Conservation (phyloP, 768 basidiomycete species). For the Collybia sordida region DNA sequence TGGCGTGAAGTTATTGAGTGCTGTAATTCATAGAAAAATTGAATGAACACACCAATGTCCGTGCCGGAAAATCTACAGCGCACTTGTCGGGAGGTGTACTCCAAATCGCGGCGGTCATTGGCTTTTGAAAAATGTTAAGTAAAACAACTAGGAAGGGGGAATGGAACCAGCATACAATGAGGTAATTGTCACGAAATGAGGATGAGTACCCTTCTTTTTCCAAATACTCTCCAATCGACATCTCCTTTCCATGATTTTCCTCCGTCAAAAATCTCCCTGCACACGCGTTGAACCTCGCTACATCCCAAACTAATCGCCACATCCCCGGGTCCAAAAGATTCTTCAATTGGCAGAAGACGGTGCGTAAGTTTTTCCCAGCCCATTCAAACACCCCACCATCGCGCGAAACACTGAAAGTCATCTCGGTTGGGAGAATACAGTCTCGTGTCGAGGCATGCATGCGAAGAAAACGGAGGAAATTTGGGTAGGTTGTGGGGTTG, state of each 20-base stretch:
- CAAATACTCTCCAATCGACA: constrained; percentile 62
- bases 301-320: constrained; percentile 74
- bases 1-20: constrained; percentile 14
- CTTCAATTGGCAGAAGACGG: constrained; percentile 66
- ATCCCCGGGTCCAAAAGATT: constrained; percentile 63
- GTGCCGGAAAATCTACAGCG: constrained; percentile 67
- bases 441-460: constrained; percentile 40
- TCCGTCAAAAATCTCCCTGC: constrained; percentile 47
- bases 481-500: constrained; percentile 76
- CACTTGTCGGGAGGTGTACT: constrained; percentile 73
- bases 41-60: constrained; percentile 47
- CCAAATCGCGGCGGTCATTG: constrained; percentile 83
- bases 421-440: constrained; percentile 57
- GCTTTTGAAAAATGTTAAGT: constrained; percentile 35
- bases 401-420: constrained; percentile 79
- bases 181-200: constrained; percentile 70
- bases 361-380: constrained; percentile 63
- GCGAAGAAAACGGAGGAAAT: constrained; percentile 70
- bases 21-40: neutral
- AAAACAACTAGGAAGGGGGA: neutral
- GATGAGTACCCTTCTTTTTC: constrained; percentile 62
- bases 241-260: constrained; percentile 31
- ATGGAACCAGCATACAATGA: constrained; percentile 51
- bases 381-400: constrained; percentile 73
- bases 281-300: constrained; percentile 72